Percentiles rank a stretch among this genome's conserved stretches.
Evolutionary conservation across 1,284 basidiomycete genomes (phyloP).

Genomic region (Ganoderma leucocontextum): DNA sequence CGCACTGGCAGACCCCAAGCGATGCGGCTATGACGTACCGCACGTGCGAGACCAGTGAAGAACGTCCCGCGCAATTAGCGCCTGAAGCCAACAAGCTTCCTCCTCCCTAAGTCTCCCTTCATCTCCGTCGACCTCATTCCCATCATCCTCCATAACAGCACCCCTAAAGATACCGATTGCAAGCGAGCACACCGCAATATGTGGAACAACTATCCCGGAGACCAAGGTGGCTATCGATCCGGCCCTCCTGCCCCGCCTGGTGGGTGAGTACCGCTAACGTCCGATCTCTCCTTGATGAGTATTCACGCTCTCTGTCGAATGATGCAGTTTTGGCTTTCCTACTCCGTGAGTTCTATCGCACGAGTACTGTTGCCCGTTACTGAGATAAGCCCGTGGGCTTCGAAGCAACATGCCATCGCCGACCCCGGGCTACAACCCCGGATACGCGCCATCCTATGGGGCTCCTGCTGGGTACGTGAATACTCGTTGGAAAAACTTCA

Average conservation of each 20-base stretch:
- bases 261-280: constrained; percentile 13
- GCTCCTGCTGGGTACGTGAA: constrained; percentile 34
- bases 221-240: constrained; percentile 42
- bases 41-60: constrained; percentile 17
- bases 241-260: constrained; percentile 43
- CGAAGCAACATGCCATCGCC: constrained; percentile 25
- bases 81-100: not conserved
- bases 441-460: constrained; percentile 36
- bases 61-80: constrained; percentile 8
- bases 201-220: constrained; percentile 31
- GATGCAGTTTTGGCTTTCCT: constrained; percentile 19
- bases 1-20: too few relatives aligned
- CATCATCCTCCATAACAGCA: not conserved
- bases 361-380: not conserved
- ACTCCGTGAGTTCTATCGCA: constrained; percentile 17
- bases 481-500: not conserved
- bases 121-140: constrained; percentile 8
- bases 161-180: not conserved
- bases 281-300: not conserved
- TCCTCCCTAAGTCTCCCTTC: constrained; percentile 13
- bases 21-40: constrained; percentile 14
- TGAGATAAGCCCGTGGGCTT: not conserved
- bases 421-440: constrained; percentile 33
- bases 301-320: not conserved
- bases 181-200: not conserved